Conservation (phyloP, 306 rosid species). For the Cucurbita ficifolia region DNA sequence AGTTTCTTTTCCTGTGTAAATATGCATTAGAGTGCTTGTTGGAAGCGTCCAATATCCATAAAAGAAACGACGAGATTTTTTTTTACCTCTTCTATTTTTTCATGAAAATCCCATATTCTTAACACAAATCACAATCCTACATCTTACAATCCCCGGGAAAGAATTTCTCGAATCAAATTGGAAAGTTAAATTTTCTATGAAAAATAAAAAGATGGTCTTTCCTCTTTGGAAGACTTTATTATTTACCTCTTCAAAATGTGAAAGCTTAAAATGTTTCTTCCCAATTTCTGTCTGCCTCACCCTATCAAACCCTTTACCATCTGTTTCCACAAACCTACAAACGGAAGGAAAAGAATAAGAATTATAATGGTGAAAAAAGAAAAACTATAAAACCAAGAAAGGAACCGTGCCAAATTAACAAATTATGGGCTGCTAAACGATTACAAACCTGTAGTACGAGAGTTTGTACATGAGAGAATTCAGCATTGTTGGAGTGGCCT, state of each 20-base stretch:
- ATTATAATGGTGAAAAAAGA: neutral
- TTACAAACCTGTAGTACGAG: constrained; percentile 81
- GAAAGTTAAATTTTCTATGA: neutral
- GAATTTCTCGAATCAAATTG: neutral
- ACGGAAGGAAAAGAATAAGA: neutral
- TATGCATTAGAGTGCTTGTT: neutral
- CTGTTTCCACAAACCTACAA: constrained; percentile 90
- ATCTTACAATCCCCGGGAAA: neutral
- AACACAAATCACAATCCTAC: neutral
- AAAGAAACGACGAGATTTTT: neutral
- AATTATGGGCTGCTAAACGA: constrained; percentile 9
- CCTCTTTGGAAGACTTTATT: neutral
- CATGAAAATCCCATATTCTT: neutral
- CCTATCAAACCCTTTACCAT: constrained; percentile 83
- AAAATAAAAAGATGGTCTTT: neutral
- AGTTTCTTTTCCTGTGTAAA: neutral
- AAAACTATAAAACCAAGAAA: constrained; percentile 5
- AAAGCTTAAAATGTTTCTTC: constrained; percentile 79
- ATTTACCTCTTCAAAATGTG: constrained; percentile 94
- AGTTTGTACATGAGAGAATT: constrained; percentile 96
- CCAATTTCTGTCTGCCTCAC: constrained; percentile 95
- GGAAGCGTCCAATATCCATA: neutral
- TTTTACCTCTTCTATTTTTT: neutral
- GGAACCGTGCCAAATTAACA: neutral
- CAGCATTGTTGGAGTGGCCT: constrained; percentile 94